Conservation (phyloP, 2,329 filamentous ascomycete species). For the Fusarium subtropicale region DNA sequence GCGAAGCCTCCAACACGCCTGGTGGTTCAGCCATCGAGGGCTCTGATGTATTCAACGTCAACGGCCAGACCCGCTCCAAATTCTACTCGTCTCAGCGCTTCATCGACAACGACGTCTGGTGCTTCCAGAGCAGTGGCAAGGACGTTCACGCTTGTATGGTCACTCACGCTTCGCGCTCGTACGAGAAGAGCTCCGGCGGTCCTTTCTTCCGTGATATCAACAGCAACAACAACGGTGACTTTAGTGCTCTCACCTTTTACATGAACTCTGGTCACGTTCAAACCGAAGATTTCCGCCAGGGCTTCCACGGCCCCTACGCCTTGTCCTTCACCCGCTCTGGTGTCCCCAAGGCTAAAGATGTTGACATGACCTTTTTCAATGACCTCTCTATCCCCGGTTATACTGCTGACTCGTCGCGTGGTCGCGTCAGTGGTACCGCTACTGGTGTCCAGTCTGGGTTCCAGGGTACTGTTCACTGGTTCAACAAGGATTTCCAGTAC, state of each 20-base stretch:
- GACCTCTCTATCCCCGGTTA: conserved; percentile 69
- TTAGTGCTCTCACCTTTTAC: conserved; percentile 72
- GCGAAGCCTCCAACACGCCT: conserved; percentile 65
- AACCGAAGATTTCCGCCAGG: conserved; percentile 71
- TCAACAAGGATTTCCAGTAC: conserved; percentile 72
- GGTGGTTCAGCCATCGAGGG: conserved; percentile 66
- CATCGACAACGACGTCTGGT: conserved; percentile 75
- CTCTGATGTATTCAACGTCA: conserved; percentile 68
- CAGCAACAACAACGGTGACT: conserved; percentile 70
- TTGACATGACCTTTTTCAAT: conserved; percentile 70
- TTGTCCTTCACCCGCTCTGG: conserved; percentile 70
- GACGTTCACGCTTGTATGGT: conserved; percentile 71
- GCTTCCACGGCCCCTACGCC: conserved; percentile 74
- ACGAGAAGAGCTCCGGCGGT: conserved; percentile 72
- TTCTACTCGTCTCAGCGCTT: conserved; percentile 78
- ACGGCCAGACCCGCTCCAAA: conserved; percentile 73
- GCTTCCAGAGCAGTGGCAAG: conserved; percentile 62
- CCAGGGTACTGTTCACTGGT: conserved; percentile 73
- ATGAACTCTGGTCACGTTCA: conserved; percentile 75
- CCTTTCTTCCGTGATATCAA: conserved; percentile 76
- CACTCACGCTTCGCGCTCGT: conserved; percentile 57
- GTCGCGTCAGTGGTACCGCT: conserved; percentile 70
- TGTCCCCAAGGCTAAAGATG: conserved; percentile 59
- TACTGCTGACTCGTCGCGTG: conserved; percentile 65
- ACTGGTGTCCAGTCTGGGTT: conserved; percentile 65